A percentile compares a stretch with the other conserved stretches of the same genome.
Conservation (phyloP, 371 early-diverging fungal species). For the Choanephora cucurbitarum region DNA sequence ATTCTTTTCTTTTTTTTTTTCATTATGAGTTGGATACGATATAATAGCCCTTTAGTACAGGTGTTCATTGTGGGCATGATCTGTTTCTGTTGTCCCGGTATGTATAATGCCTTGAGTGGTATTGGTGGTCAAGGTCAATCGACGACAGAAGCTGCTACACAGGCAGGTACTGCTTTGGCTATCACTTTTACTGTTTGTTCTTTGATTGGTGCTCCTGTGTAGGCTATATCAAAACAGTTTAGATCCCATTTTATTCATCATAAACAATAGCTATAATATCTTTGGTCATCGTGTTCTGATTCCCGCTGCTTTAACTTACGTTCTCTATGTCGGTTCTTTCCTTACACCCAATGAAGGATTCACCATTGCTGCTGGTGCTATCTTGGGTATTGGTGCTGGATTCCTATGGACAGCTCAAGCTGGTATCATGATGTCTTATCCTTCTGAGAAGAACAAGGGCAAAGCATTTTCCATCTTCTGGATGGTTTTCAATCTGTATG, state of each 20-base stretch:
- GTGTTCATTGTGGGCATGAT: constrained; percentile 70
- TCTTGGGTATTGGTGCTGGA: constrained; percentile 64
- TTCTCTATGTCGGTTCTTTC: constrained; percentile 60
- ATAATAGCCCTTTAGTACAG: constrained; percentile 60
- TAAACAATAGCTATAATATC: constrained; percentile 47
- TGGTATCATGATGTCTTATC: constrained; percentile 81
- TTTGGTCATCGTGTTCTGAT: constrained; percentile 58
- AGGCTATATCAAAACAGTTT: too few relatives aligned
- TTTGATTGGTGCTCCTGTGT: constrained; percentile 58
- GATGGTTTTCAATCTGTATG: constrained; percentile 73
- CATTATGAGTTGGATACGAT: constrained; percentile 37
- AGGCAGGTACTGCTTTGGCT: constrained; percentile 70
- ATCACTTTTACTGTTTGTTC: constrained; percentile 70
- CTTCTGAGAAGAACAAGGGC: constrained; percentile 73
- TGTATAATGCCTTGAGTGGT: constrained; percentile 79
- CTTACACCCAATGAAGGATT: constrained; percentile 48
- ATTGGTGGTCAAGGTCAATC: constrained; percentile 54
- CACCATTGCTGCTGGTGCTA: constrained; percentile 56
- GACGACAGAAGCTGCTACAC: constrained; percentile 59
- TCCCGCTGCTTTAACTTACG: constrained; percentile 58
- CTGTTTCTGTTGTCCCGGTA: constrained; percentile 82
- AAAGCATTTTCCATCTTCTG: constrained; percentile 70
- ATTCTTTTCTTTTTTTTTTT: background rate
- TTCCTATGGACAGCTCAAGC: constrained; percentile 69
- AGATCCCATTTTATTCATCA: background rate